These are phyloP conservation scores for Xylaria intraflava DNA, from an alignment of 495 filamentous ascomycete species.

Conservation along the genomic window DNA sequence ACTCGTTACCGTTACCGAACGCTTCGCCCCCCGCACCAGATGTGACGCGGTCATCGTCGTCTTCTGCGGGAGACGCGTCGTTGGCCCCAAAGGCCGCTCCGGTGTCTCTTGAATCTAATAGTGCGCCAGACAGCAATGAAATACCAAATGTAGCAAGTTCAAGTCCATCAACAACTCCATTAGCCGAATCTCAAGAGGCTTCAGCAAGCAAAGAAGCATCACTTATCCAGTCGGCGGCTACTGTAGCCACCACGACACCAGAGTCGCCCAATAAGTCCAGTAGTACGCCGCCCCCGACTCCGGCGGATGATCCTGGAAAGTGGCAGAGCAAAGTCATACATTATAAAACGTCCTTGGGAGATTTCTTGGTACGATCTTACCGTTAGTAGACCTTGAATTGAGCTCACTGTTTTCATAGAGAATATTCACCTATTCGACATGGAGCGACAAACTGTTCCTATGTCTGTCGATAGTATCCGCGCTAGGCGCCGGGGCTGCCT, in stretches of 20 bases:
- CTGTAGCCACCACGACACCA: neutral
- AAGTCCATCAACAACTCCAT: conserved; percentile 18
- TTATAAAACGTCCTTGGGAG: neutral
- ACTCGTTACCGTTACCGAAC: neutral
- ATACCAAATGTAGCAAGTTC: conserved; percentile 15
- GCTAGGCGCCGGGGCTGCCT: conserved; percentile 45
- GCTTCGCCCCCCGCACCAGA: conserved; percentile 8
- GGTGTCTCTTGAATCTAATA: conserved; percentile 12
- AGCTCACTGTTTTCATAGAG: conserved; percentile 24
- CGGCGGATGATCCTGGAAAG: neutral
- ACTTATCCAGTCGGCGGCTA: conserved; percentile 15
- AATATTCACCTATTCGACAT: conserved; percentile 45
- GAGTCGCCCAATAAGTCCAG: neutral
- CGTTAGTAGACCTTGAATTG: conserved; percentile 13
- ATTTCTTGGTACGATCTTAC: conserved; percentile 23
- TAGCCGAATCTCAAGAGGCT: conserved; percentile 15
- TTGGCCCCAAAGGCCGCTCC: conserved; percentile 17
- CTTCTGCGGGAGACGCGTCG: conserved; percentile 16
- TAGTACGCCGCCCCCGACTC: conserved; percentile 5
- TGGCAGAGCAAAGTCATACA: conserved; percentile 2
- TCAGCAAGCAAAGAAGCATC: conserved; percentile 14
- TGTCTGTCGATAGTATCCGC: conserved; percentile 35
- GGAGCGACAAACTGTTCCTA: conserved; percentile 36
- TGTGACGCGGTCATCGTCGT: conserved; percentile 13
- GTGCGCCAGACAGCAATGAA: neutral